These are phyloP conservation scores for Serendipita vermifera DNA, from an alignment of 768 basidiomycete species.

Conservation along the genomic window DNA sequence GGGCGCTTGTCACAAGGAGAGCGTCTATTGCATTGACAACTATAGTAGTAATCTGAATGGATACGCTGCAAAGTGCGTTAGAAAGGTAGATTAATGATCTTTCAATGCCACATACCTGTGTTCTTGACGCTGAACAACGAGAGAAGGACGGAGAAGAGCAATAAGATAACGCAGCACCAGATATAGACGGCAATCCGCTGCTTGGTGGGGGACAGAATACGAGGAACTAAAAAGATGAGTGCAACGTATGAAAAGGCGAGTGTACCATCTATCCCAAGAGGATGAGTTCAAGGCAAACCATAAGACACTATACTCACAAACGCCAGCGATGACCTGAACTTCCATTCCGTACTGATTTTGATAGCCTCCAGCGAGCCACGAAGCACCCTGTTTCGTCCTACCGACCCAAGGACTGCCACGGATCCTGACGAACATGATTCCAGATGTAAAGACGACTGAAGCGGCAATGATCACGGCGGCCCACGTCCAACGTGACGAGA, in stretches of 20 bases:
- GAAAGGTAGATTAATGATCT: background rate
- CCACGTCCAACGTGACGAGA: constrained; percentile 70
- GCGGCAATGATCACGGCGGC: constrained; percentile 45
- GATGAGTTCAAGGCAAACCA: background rate
- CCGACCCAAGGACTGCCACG: constrained; percentile 59
- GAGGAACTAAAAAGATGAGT: constrained; percentile 54
- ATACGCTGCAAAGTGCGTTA: constrained; percentile 38
- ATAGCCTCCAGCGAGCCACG: constrained; percentile 81
- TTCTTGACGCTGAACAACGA: constrained; percentile 88
- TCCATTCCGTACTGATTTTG: constrained; percentile 89
- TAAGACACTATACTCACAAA: constrained; percentile 85
- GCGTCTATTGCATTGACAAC: constrained; percentile 9
- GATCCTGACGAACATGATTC: constrained; percentile 95
- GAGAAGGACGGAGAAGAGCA: constrained; percentile 77
- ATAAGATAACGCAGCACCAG: constrained; percentile 68
- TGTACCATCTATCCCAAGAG: constrained; percentile 50
- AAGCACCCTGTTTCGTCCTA: constrained; percentile 33
- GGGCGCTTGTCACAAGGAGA: no score
- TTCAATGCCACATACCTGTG: constrained; percentile 39
- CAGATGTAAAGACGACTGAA: constrained; percentile 75
- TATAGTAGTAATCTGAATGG: constrained; percentile 69
- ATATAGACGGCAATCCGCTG: constrained; percentile 83
- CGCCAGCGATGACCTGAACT: constrained; percentile 68
- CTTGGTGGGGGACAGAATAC: constrained; percentile 52
- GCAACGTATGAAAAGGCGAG: constrained; percentile 70